These are phyloP conservation scores for Carex kokanica DNA, from an alignment of 176 grass and related monocot genomes.

Conservation along the genomic window DNA sequence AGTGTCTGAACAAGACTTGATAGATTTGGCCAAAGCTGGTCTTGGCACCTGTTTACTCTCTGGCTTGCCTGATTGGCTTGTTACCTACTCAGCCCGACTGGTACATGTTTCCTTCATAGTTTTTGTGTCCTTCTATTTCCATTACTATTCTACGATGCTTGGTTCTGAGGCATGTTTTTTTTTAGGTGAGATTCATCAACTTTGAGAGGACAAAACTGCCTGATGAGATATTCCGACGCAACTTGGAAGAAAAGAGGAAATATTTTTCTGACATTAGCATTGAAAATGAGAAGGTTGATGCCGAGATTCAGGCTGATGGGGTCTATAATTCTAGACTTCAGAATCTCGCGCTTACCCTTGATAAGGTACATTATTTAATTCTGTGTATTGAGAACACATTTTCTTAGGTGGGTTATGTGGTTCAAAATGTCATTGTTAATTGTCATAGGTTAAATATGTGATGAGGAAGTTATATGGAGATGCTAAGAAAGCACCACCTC, in stretches of 20 bases:
- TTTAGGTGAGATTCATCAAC: conserved; percentile 91
- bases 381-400: not conserved
- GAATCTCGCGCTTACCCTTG: conserved; percentile 85
- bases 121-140: conserved; percentile 22
- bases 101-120: conserved; percentile 42
- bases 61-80: conserved; percentile 90
- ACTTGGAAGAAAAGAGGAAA: conserved; percentile 85
- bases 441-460: conserved; percentile 64
- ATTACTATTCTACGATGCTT: conserved; percentile 21
- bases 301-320: conserved; percentile 96
- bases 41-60: conserved; percentile 95
- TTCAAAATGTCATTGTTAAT: not conserved
- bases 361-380: conserved; percentile 56
- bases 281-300: conserved; percentile 77
- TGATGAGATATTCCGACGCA: conserved; percentile 77
- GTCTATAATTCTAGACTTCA: conserved; percentile 94
- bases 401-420: not conserved
- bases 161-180: conserved; percentile 24
- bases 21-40: conserved; percentile 93
- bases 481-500: conserved; percentile 81
- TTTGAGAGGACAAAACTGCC: conserved; percentile 90
- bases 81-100: conserved; percentile 87
- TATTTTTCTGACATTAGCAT: conserved; percentile 87
- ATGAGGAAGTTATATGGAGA: conserved; percentile 79
- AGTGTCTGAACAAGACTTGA: conserved; percentile 87